Evolutionary conservation across 192 early-diverging fungal species (phyloP).

Genomic region (Backusella liffmaniae): DNA sequence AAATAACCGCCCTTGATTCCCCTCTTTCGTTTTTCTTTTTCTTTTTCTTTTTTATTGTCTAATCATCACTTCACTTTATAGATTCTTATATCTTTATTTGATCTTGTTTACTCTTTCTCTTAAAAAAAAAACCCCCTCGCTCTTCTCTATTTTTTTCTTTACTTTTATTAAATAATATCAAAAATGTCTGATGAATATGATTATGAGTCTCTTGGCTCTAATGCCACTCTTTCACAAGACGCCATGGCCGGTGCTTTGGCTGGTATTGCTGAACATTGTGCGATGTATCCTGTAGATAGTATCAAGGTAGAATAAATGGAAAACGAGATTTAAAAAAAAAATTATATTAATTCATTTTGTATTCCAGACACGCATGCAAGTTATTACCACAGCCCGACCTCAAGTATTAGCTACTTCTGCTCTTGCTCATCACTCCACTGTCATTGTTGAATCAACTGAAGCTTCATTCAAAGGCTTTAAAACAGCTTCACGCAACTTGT

Average conservation of each 20-base stretch:
- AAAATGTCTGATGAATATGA: constrained; percentile 65
- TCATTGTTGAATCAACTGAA: constrained; percentile 59
- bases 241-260: constrained; percentile 92
- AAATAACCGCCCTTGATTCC: constrained; percentile 6
- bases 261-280: constrained; percentile 93
- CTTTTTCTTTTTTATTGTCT: background rate
- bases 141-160: background rate
- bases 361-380: constrained; percentile 88
- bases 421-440: constrained; percentile 34
- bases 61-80: background rate
- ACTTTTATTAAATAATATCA: background rate
- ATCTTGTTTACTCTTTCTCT: background rate
- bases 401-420: constrained; percentile 7
- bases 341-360: constrained; percentile 4
- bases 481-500: constrained; percentile 56
- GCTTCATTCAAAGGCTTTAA: constrained; percentile 16
- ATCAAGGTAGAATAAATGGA: constrained; percentile 74
- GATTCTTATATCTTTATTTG: background rate
- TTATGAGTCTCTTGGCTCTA: constrained; percentile 86
- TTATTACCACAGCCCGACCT: constrained; percentile 55
- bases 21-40: background rate
- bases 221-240: constrained; percentile 75
- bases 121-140: background rate
- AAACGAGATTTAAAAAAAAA: background rate
- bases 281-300: constrained; percentile 93